Evolutionary conservation across 305 asterid genomes (phyloP), one percentile per base, ranked within the genome.

Genomic region (Caryopteris hybrid): DNA sequence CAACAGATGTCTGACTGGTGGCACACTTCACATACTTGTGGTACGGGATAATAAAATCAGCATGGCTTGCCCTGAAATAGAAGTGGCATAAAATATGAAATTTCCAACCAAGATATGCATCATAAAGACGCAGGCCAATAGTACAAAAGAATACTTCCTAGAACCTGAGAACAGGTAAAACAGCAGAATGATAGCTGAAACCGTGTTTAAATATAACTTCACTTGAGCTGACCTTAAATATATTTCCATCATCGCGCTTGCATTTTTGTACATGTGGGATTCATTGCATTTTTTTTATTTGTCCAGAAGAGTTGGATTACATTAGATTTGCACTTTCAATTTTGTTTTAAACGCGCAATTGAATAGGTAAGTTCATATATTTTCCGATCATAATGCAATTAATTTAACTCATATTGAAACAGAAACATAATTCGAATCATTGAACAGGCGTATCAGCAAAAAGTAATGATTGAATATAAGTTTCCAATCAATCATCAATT

Each of bases 31-130:
- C 76, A 36, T 85, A 92, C 71, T 86, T 89, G 38, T 80, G 85
- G 76, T 84, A 85, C 45, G 99, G 95, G 52, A 95, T 74, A 33
- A 95, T 66, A 45, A 95, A 89, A 82, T 84, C 95, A 47, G 97
- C 82, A 47, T 81, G 92, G 61, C 85, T 89, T 23, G 90, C 94
- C 86, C 98, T 92, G 82, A 50, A 61, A 55, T 22, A 57, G n/a
- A 39, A 42, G 12, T 7, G 43, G 39, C 38, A 39, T 29, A 47
- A 18, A 33, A 57, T 31, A 12, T 51, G 64, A 51, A 41, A 72
- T 23, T 45, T 9, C 55, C 6, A 67, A 61, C 61, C 51, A 36
- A 39, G 45, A 66, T 16, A 36, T 21, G 45, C 13, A 17, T 18
- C 41, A 58, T 21, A 16, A 45, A 41, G 34, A 52, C 11, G 27